Evolutionary conservation across 1,284 basidiomycete genomes (phyloP).

Genomic region (Salmacisia buchloeana): DNA sequence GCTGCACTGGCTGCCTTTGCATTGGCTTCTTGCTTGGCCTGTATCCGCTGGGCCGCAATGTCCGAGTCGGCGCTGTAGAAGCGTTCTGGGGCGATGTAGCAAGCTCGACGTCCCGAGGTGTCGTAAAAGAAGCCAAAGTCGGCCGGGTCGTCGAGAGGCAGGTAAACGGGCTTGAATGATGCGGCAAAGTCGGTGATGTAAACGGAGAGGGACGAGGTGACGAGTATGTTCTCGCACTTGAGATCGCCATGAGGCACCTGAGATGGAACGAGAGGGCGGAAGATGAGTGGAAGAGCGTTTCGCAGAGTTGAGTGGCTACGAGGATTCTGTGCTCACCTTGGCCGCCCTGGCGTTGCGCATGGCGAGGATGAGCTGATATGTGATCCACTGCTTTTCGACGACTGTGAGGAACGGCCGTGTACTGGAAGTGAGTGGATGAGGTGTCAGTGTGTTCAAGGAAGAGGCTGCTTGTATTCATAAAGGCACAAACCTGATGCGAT

Average conservation of each 20-base stretch:
- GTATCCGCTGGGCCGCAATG: constrained; percentile 56
- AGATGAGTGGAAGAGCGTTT: not conserved
- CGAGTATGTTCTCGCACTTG: constrained; percentile 94
- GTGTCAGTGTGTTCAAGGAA: not conserved
- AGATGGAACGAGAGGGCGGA: not conserved
- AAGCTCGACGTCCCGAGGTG: constrained; percentile 83
- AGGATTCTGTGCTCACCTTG: constrained; percentile 50
- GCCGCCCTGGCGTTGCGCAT: constrained; percentile 75
- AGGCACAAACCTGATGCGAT: constrained; percentile 78
- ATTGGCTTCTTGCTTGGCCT: constrained; percentile 53
- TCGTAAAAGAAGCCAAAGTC: constrained; percentile 99
- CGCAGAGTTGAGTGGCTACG: not conserved
- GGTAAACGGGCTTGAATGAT: constrained; percentile 83
- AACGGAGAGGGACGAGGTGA: constrained; percentile 92
- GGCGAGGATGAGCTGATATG: constrained; percentile 83
- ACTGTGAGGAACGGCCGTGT: constrained; percentile 86
- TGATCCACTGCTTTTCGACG: constrained; percentile 97
- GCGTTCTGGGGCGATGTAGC: constrained; percentile 92
- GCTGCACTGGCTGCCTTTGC: not conserved
- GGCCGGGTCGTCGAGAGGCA: constrained; percentile 92
- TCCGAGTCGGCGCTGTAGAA: constrained; percentile 78
- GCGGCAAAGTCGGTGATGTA: constrained; percentile 95
- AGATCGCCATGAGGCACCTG: constrained; percentile 92
- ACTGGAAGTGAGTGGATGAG: constrained; percentile 54
- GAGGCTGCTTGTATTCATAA: not conserved